Evolutionary conservation across 805 yeast species (phyloP), one percentile per base, ranked within the genome.

Genomic region (Nakazawaea laoshanensis): DNA sequence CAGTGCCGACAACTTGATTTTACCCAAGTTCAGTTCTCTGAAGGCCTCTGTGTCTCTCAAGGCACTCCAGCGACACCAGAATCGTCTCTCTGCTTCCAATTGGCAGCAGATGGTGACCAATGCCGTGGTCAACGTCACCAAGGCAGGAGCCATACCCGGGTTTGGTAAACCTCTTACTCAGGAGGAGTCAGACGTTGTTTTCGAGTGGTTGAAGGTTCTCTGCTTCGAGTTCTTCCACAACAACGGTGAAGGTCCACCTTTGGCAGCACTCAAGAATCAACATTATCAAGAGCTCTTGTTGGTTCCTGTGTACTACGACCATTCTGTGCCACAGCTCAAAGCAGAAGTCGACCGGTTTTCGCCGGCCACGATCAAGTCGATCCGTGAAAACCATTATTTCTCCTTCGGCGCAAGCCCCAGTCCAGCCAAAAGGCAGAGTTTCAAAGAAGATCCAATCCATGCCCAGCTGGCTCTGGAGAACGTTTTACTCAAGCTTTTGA

Each of bases 211-310:
- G 15, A 59, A 70, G 30, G 61, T 68, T 5, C 52, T 81, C n/a
- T 69, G 85, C 33, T 51, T 69, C 30, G 88, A 77, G 38, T 85
- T 84, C 49, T 85, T 86, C 57, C 74, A 85, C 50, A 77, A 82
- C 46, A 77, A 70, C 28, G 94, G 94, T 1, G 78, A 77, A 21
- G 95, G 95, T 0, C 92, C 92, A 0, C 69, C 85, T 1, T 43
- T 83, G 19, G 74, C 69, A 39, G 70, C 69, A 6, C 56, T 85
- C 45, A 77, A 76, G 40, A 70, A 72, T 37, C 70, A 65, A 19
- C 67, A 70, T 22, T 85, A 80, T 48, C 84, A 81, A 50, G 67
- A 74, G 25, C 52, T 84, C 16, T 53, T 79, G 39, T 52, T 78
- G 18, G 61, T 83, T 7, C 83, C 86, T 2, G 74, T 68, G 1